Base-by-base conservation (phyloP, 2,329 filamentous ascomycete species). In the Thielaviopsis euricoi region DNA sequence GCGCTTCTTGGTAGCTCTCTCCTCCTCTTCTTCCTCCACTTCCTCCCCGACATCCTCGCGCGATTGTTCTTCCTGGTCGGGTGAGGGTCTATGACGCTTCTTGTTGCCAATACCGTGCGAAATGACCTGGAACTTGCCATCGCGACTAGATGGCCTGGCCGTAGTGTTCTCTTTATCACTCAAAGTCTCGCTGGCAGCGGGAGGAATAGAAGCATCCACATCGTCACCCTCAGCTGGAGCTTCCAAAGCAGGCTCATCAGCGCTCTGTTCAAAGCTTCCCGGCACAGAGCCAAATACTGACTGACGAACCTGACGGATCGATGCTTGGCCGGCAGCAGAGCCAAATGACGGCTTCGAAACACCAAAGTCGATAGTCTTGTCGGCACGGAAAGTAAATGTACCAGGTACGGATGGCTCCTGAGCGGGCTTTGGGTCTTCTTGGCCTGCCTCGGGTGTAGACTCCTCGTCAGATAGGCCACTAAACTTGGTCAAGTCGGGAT, bases 91-190 rank as follows among this genome's bases (percentile, higher is more conserved):
- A 63, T 77, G 75, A 25, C 82, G 78, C 70, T 83, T 85, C 73
- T 85, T 85, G 70, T 80, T 84, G 7, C 73, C 68, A 69, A 85
- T 78, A 19, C 82, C 82, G 63, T 85, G 82, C 3, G 79, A 74
- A 43, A 81, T 74, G 46, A 74, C 74, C n/a, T 68, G 64, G 55
- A 75, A 65, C 66, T 73, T 40, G 2, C 52, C 58, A 50, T 60
- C 58, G 51, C 68, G 67, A 37, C 33, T 58, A 23, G 63, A 64
- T 4, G 65, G 63, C 54, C 61, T 64, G 21, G 66, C 62, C 6
- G 74, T 71, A 51, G 72, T 69, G 64, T 82, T 82, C 65, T 81
- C 79, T 68, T 81, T 81, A 67, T 80, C 74, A 25, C 49, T 56
- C 12, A 70, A 69, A 57, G 71, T 70, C 13, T 66, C 65, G 49